Conservation (phyloP, 305 asterid species). For the Solanum aculeatissimum region DNA sequence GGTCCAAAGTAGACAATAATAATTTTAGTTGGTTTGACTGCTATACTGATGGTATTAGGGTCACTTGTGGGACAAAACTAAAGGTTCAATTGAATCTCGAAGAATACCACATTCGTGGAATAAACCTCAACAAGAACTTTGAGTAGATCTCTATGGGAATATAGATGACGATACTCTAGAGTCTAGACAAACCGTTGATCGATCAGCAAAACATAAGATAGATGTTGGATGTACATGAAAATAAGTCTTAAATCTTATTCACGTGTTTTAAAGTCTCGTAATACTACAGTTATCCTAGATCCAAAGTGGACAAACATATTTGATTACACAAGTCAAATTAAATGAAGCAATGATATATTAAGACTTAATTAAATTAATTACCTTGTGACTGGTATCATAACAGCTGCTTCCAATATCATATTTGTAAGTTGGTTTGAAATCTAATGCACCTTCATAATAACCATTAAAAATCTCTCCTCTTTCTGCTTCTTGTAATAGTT, state of each 20-base stretch:
- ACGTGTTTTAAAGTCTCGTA: no score
- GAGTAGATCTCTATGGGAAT: no score
- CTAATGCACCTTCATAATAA: slow-evolving; percentile 47
- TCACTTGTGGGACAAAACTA: neutral
- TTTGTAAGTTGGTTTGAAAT: slow-evolving; percentile 63
- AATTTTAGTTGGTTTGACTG: neutral
- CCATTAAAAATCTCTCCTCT: slow-evolving; percentile 62
- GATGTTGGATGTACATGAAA: no score
- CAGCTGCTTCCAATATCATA: slow-evolving; percentile 48
- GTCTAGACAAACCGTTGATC: no score
- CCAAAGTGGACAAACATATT: no score
- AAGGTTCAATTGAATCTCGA: no score
- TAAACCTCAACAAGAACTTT: neutral
- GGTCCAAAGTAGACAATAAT: neutral
- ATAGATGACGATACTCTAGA: no score
- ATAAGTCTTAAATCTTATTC: no score
- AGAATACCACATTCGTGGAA: neutral
- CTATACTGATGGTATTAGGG: neutral
- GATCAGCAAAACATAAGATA: no score
- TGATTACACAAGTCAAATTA: neutral
- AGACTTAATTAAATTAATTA: neutral
- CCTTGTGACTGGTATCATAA: slow-evolving; percentile 71
- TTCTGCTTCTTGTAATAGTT: slow-evolving; percentile 63
- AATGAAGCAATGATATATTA: neutral
- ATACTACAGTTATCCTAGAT: no score